These are phyloP conservation scores for Beauveria bassiana DNA, from an alignment of 2,329 filamentous ascomycete genomes.

Conservation along the genomic window DNA sequence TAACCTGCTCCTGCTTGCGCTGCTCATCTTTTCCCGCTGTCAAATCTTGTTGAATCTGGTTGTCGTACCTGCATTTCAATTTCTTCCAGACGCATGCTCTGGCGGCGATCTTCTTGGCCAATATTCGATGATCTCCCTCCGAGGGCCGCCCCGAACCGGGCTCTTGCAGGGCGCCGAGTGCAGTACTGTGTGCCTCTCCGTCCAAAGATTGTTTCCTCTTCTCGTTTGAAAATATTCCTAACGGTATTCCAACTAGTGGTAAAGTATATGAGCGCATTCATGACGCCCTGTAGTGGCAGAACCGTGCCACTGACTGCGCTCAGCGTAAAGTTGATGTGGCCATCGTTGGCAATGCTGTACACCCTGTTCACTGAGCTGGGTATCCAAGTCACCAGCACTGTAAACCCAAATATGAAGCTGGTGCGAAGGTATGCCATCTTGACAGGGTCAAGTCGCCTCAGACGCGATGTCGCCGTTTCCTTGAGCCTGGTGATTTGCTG, in stretches of 20 bases:
- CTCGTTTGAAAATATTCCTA: constrained; percentile 18
- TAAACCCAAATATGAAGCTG: constrained; percentile 53
- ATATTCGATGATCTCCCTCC: not conserved
- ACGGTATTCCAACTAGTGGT: constrained; percentile 48
- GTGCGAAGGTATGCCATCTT: constrained; percentile 54
- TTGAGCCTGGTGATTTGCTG: constrained; percentile 13
- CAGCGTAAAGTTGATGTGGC: constrained; percentile 50
- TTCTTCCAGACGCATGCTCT: constrained; percentile 2
- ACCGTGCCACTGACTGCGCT: constrained; percentile 64
- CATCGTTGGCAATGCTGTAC: constrained; percentile 50
- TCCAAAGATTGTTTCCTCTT: constrained; percentile 13
- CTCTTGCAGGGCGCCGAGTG: not conserved
- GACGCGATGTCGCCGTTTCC: constrained; percentile 24
- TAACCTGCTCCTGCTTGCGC: not conserved
- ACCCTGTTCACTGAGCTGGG: constrained; percentile 66
- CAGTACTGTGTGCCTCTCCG: constrained; percentile 1
- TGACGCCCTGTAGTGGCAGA: constrained; percentile 69
- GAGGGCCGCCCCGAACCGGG: not conserved
- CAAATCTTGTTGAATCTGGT: not conserved
- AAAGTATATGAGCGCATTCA: constrained; percentile 72
- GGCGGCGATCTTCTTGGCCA: not conserved
- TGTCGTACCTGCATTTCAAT: not conserved
- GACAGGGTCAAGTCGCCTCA: constrained; percentile 39
- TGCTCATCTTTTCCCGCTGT: not conserved
- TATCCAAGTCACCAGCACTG: constrained; percentile 53